Evolutionary conservation across 495 filamentous ascomycete genomes (phyloP), one percentile per base, ranked within the genome.

Genomic region (Daldinia vernicosa): DNA sequence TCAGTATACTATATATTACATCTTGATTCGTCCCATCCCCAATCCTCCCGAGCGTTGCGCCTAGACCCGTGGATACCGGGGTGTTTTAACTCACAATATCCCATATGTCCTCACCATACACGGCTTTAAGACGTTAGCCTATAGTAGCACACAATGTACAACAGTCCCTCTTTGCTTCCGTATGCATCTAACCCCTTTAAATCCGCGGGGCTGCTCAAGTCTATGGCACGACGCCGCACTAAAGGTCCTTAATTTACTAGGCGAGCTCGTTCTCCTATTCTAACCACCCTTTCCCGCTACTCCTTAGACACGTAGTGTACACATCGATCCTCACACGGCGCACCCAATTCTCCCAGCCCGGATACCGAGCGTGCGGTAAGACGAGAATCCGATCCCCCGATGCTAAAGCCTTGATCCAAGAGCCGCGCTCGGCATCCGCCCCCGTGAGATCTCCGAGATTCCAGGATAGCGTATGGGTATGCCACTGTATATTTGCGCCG

Each of bases 291-390:
- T 27, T 53, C 26, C 17, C 26, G 22, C 57, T 30, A 4, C 53
- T 33, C 30, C 33, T 59, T 3, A 70, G 24, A 19, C 71, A 74
- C 2, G 71, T 70, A 8, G 67, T 74, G 24, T 60, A 74, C 27
- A 74, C 32, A n/a, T 74, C 71, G 30, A 74, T 74, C 28, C 35
- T 64, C 35, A 71, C 63, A 1, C 63, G 39, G 11, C 24, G 39
- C 2, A 71, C 67, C 71, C 71, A 74, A 22, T 74, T 74, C 54
- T 74, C 67, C 71, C 71, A 74, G 1, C 67, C 67, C 3, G 71
- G 71, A 14, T 63, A 74, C n/a, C 67, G 37, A n/a, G 64, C 71
- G 24, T 55, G 60, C 27, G 71, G 63, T 35, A 67, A 37, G 22
- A 74, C 55, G 5, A 64, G 50, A 14, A 73, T 50, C 6, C 62